These are phyloP conservation scores for Petasospora rhodanensis DNA, from an alignment of 1,139 yeast genomes.

Conservation along the genomic window DNA sequence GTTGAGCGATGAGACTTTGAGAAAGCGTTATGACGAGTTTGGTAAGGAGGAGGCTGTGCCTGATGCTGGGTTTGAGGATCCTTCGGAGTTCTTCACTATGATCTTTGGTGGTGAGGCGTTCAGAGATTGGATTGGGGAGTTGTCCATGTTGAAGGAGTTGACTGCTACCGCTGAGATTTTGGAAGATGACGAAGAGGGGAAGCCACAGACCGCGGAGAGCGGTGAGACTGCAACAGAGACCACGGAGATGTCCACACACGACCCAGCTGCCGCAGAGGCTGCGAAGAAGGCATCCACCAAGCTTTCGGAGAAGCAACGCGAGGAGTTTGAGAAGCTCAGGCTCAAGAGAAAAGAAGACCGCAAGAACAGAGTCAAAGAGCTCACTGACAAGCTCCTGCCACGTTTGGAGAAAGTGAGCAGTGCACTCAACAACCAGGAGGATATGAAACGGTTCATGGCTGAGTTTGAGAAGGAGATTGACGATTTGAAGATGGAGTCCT, in stretches of 20 bases:
- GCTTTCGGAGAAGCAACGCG: conserved; percentile 48
- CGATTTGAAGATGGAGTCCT: conserved; percentile 64
- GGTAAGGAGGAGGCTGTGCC: conserved; percentile 70
- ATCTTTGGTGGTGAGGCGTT: conserved; percentile 80
- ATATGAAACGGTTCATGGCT: conserved; percentile 34
- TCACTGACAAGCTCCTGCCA: conserved; percentile 35
- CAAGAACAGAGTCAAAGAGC: conserved; percentile 49
- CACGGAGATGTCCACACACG: not conserved
- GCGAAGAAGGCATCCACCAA: conserved; percentile 32
- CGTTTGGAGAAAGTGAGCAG: no score
- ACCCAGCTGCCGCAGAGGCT: no score
- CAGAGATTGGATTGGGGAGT: conserved; percentile 71
- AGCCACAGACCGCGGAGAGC: not conserved
- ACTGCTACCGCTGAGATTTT: conserved; percentile 52
- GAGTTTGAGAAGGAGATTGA: conserved; percentile 58
- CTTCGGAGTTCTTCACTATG: conserved; percentile 63
- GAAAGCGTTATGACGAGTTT: conserved; percentile 59
- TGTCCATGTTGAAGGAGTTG: conserved; percentile 57
- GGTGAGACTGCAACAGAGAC: conserved; percentile 1
- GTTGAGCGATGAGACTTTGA: conserved; percentile 52
- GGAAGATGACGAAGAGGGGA: conserved; percentile 24
- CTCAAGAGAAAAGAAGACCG: conserved; percentile 54
- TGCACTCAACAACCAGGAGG: conserved; percentile 29
- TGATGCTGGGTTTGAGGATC: conserved; percentile 66
- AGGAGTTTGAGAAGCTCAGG: conserved; percentile 47